Conservation (phyloP, 2,329 filamentous ascomycete species). For the Coniella vitis region DNA sequence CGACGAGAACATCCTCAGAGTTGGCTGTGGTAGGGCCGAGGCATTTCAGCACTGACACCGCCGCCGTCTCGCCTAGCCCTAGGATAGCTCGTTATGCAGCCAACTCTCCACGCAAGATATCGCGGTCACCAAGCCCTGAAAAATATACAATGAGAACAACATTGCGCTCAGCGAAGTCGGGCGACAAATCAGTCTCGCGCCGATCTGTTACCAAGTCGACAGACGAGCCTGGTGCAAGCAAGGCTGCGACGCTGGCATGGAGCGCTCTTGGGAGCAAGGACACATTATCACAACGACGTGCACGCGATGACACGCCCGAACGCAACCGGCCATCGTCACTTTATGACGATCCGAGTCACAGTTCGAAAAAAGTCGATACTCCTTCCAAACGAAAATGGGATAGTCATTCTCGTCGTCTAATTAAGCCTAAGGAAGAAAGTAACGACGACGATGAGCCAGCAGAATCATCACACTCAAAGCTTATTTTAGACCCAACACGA, state of each 20-base stretch:
- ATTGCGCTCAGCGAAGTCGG: conserved; percentile 41
- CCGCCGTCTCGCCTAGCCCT: conserved; percentile 16
- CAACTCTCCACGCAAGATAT: conserved; percentile 22
- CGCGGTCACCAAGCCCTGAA: conserved; percentile 50
- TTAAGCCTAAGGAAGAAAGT: conserved; percentile 30
- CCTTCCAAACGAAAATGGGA: conserved; percentile 43
- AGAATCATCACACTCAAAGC: conserved; percentile 22
- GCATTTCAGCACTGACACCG: conserved; percentile 14
- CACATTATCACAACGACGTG: conserved; percentile 18
- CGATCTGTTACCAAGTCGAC: conserved; percentile 34
- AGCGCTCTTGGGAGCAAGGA: conserved; percentile 37
- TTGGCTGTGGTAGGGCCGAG: conserved; percentile 32
- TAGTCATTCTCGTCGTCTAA: conserved; percentile 45
- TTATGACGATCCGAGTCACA: conserved; percentile 1
- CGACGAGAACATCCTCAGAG: conserved; percentile 48
- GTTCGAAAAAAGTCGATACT: conserved; percentile 21
- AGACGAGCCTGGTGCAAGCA: conserved; percentile 50
- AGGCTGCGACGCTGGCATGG: conserved; percentile 60
- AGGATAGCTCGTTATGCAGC: conserved; percentile 3
- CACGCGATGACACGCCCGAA: conserved; percentile 15
- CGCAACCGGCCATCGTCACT: conserved; percentile 4
- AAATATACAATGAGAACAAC: conserved; percentile 58
- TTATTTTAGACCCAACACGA: conserved; percentile 26
- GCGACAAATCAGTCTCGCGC: conserved; percentile 37
- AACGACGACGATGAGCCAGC: conserved; percentile 22